A percentile compares a stretch with the other conserved stretches of the same genome.
Evolutionary conservation across 2,329 filamentous ascomycete genomes (phyloP).

Genomic region (Pleomassaria siparia): DNA sequence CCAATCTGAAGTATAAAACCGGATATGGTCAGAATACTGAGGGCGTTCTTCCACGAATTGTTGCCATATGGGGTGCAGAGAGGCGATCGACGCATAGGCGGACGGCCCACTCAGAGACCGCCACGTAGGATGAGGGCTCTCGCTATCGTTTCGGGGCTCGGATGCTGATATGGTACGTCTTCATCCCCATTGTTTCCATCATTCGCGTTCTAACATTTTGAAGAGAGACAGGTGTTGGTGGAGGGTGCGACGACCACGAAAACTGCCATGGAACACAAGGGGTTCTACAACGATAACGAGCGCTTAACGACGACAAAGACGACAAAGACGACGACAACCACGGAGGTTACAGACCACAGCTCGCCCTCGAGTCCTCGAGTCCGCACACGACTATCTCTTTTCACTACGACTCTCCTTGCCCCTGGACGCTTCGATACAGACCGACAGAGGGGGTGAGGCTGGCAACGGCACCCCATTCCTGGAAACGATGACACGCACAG

Average conservation of each 20-base stretch:
- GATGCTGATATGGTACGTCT: slow-evolving; percentile 21
- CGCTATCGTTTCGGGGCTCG: slow-evolving; percentile 19
- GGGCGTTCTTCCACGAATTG: slow-evolving; percentile 18
- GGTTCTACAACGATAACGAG: slow-evolving; percentile 17
- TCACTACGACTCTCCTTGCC: not conserved
- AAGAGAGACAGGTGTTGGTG: slow-evolving; percentile 10
- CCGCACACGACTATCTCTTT: slow-evolving; percentile 1
- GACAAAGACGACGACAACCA: slow-evolving; percentile 4
- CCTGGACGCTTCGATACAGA: not conserved
- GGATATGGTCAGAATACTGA: slow-evolving; percentile 17
- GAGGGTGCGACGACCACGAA: slow-evolving; percentile 18
- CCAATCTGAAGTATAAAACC: slow-evolving; percentile 9
- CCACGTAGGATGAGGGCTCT: slow-evolving; percentile 40
- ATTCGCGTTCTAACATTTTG: slow-evolving; percentile 8
- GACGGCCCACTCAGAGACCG: slow-evolving; percentile 44
- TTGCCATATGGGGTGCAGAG: slow-evolving; percentile 19
- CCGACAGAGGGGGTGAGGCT: not conserved
- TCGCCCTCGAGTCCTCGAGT: not conserved
- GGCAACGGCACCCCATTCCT: not conserved
- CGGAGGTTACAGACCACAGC: slow-evolving; percentile 1
- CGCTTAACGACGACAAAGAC: slow-evolving; percentile 1
- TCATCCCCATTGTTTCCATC: slow-evolving; percentile 9
- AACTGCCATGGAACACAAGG: slow-evolving; percentile 21
- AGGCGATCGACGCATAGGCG: slow-evolving; percentile 39
- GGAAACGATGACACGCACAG: slow-evolving; percentile 2